Conservation (phyloP, 306 rosid species). For the Chamaecrista fasciculata region DNA sequence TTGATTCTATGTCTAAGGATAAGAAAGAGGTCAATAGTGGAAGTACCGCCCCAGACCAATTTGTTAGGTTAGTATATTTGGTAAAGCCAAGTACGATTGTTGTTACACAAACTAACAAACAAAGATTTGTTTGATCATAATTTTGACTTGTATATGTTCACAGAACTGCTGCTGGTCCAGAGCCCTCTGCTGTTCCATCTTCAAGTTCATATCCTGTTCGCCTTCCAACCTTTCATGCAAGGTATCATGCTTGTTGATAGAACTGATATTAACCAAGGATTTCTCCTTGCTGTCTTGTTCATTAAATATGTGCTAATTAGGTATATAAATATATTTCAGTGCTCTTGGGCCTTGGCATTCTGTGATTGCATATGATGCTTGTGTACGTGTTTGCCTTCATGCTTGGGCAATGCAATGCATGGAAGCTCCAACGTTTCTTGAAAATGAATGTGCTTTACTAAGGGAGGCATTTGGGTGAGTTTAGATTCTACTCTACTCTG, state of each 20-base stretch:
- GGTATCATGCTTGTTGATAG: slow-evolving; percentile 47
- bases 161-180: slow-evolving; percentile 64
- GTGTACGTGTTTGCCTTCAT: slow-evolving; percentile 96
- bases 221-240: slow-evolving; percentile 89
- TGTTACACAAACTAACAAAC: neutral
- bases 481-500: slow-evolving; percentile 18
- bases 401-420: slow-evolving; percentile 99
- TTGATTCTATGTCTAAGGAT: slow-evolving; percentile 35
- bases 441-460: slow-evolving; percentile 85
- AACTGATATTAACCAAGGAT: neutral
- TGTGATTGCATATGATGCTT: slow-evolving; percentile 91
- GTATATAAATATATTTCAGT: slow-evolving; percentile 50
- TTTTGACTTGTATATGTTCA: slow-evolving; percentile 23
- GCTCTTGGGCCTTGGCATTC: slow-evolving; percentile 96
- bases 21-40: slow-evolving; percentile 33
- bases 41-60: slow-evolving; percentile 45
- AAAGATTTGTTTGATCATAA: slow-evolving; percentile 3
- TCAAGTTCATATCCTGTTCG: slow-evolving; percentile 64
- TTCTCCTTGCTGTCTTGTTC: slow-evolving; percentile 11
- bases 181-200: slow-evolving; percentile 56
- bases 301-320: slow-evolving; percentile 26
- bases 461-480: slow-evolving; percentile 90
- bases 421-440: slow-evolving; percentile 99
- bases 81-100: neutral
- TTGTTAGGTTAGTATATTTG: slow-evolving; percentile 55